Conservation (phyloP, 306 rosid species). For the Ceratonia siliqua region DNA sequence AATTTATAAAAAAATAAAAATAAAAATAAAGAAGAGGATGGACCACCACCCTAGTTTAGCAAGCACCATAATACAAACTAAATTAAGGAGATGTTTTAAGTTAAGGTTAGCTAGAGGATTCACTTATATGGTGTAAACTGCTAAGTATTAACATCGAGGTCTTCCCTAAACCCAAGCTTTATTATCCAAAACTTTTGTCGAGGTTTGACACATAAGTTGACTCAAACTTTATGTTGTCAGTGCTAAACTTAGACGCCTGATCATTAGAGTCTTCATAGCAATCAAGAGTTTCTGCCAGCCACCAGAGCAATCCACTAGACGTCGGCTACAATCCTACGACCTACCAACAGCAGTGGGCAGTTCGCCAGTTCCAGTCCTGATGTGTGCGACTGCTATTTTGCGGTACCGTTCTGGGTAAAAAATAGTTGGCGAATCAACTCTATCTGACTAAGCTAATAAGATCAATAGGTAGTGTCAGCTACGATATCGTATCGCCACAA, state of each 20-base stretch:
- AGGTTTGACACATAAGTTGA: slow-evolving; percentile 36
- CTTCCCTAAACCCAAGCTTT: neutral
- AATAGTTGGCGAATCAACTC: neutral
- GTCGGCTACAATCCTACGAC: slow-evolving; percentile 43
- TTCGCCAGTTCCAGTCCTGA: slow-evolving; percentile 28
- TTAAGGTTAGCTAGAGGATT: slow-evolving; percentile 7
- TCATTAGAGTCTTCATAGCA: slow-evolving; percentile 17
- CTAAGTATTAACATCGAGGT: neutral
- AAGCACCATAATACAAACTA: neutral
- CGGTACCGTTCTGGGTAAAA: neutral
- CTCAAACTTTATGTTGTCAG: slow-evolving; percentile 26
- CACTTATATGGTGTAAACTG: slow-evolving; percentile 13
- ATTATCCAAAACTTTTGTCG: neutral
- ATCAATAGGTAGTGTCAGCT: neutral
- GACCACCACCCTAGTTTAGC: too few relatives aligned
- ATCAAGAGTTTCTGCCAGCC: slow-evolving; percentile 29
- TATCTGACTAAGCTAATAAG: neutral
- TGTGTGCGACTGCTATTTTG: neutral
- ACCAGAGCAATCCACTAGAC: slow-evolving; percentile 26
- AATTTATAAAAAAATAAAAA: too few relatives aligned
- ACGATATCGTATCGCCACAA: neutral
- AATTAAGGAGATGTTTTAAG: neutral
- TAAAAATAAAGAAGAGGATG: too few relatives aligned
- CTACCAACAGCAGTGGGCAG: neutral
- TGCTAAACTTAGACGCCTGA: slow-evolving; percentile 25